Percentiles rank a stretch among this genome's conserved stretches.
phyloP scores from a whole-genome alignment of 495 filamentous ascomycete genomes.

The Aspergillus biplanus region DNA sequence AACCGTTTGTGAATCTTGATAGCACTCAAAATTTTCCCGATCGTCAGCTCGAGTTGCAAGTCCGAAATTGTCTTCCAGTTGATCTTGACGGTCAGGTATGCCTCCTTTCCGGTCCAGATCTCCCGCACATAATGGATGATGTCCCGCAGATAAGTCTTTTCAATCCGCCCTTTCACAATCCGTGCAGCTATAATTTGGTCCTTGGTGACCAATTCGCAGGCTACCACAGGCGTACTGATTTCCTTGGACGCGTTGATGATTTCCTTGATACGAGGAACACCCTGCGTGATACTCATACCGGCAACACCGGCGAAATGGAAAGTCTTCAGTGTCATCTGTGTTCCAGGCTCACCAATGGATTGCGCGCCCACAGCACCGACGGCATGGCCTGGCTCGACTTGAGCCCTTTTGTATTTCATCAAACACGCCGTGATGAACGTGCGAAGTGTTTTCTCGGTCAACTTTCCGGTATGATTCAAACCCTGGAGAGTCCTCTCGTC shows the following conservation, averaged over 20 bases:
- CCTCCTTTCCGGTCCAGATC: constrained; percentile 73
- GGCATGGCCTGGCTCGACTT: constrained; percentile 90
- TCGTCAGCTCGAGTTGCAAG: constrained; percentile 74
- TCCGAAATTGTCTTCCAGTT: constrained; percentile 76
- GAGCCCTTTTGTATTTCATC: constrained; percentile 84
- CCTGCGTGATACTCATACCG: constrained; percentile 97
- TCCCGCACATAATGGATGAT: constrained; percentile 80
- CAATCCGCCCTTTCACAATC: constrained; percentile 87
- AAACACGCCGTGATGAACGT: constrained; percentile 83
- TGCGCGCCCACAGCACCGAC: constrained; percentile 98
- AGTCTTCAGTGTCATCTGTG: constrained; percentile 99
- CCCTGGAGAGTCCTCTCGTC: constrained; percentile 45
- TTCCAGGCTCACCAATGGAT: constrained; percentile 97
- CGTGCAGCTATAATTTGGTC: constrained; percentile 72
- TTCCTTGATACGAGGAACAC: constrained; percentile 99
- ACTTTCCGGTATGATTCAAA: constrained; percentile 75
- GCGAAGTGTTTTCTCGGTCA: constrained; percentile 71
- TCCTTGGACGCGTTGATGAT: constrained; percentile 95
- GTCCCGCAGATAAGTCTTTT: constrained; percentile 60
- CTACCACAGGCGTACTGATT: constrained; percentile 93
- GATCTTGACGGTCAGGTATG: constrained; percentile 73
- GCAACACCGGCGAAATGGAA: constrained; percentile 99
- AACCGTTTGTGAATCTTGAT: constrained; percentile 80
- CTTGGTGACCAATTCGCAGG: constrained; percentile 75
- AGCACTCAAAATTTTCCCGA: constrained; percentile 68